These are phyloP conservation scores for Dipteronia sinensis DNA, from an alignment of 345 rosid species.

Conservation along the genomic window DNA sequence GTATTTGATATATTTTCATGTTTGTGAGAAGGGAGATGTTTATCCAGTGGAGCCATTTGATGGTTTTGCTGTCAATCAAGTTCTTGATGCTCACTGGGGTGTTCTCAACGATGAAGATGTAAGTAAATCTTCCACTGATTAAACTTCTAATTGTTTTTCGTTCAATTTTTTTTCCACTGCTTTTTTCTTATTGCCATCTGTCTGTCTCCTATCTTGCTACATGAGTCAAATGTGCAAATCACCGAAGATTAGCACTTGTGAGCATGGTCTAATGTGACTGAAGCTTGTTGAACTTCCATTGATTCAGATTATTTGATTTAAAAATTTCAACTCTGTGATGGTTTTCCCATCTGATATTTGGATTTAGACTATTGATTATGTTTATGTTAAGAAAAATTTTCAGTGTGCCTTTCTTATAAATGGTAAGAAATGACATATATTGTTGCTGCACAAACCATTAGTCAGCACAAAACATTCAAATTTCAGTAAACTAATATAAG, in stretches of 20 bases:
- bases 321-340: neutral
- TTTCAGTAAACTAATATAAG: neutral
- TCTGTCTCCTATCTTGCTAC: neutral
- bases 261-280: neutral
- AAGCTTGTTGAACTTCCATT: neutral
- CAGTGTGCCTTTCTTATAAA: neutral
- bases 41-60: conserved; percentile 70
- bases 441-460: neutral
- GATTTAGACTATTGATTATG: neutral
- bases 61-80: conserved; percentile 43
- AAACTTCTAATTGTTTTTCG: neutral
- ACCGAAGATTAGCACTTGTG: neutral
- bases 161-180: neutral
- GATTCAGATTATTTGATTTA: neutral
- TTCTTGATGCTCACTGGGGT: conserved; percentile 93
- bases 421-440: neutral
- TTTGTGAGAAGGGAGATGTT: conserved; percentile 65
- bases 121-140: conserved; percentile 33
- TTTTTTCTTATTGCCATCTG: neutral
- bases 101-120: conserved; percentile 70
- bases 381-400: neutral
- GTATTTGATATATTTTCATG: conserved; percentile 15
- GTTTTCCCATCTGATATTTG: neutral
- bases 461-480: neutral
- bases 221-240: neutral